Percentiles rank a stretch among this genome's conserved stretches.
Evolutionary conservation across 2,329 filamentous ascomycete species (phyloP).

Genomic region (Exophiala oligosperma): DNA sequence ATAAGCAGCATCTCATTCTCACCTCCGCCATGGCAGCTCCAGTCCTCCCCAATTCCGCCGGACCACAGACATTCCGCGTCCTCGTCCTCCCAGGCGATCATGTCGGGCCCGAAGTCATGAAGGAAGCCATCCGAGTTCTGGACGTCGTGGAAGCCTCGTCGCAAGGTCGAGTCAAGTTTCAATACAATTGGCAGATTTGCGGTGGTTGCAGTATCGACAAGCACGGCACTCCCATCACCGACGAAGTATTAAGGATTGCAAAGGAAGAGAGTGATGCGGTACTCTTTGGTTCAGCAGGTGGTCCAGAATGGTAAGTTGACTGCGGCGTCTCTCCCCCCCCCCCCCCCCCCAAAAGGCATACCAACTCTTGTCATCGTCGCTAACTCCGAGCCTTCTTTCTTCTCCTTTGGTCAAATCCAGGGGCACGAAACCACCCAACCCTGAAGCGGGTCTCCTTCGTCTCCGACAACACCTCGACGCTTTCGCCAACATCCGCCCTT

Average conservation of each 20-base stretch:
- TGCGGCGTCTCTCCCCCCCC: neutral
- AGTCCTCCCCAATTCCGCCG: neutral
- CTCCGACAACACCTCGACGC: slow-evolving; percentile 34
- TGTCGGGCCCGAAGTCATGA: slow-evolving; percentile 68
- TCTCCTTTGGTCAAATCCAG: slow-evolving; percentile 34
- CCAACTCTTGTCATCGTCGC: neutral
- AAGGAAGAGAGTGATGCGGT: slow-evolving; percentile 63
- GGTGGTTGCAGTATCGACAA: slow-evolving; percentile 66
- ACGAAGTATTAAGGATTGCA: slow-evolving; percentile 59
- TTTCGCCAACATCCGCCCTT: slow-evolving; percentile 54
- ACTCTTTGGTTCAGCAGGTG: slow-evolving; percentile 68
- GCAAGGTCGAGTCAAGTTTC: slow-evolving; percentile 58
- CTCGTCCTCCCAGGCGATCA: slow-evolving; percentile 68
- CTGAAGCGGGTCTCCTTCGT: slow-evolving; percentile 28
- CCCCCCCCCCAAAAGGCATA: too few relatives aligned
- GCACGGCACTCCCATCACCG: slow-evolving; percentile 64
- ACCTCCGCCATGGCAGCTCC: slow-evolving; percentile 3
- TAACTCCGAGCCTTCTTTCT: slow-evolving; percentile 43
- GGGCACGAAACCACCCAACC: slow-evolving; percentile 28
- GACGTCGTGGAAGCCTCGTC: slow-evolving; percentile 44
- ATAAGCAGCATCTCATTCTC: neutral
- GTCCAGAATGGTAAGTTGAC: slow-evolving; percentile 61
- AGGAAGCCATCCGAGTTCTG: slow-evolving; percentile 63
- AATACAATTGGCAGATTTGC: slow-evolving; percentile 66
- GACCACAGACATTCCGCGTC: slow-evolving; percentile 39